Conservation (phyloP, 1,284 basidiomycete species). For the Inonotus obliquus region DNA sequence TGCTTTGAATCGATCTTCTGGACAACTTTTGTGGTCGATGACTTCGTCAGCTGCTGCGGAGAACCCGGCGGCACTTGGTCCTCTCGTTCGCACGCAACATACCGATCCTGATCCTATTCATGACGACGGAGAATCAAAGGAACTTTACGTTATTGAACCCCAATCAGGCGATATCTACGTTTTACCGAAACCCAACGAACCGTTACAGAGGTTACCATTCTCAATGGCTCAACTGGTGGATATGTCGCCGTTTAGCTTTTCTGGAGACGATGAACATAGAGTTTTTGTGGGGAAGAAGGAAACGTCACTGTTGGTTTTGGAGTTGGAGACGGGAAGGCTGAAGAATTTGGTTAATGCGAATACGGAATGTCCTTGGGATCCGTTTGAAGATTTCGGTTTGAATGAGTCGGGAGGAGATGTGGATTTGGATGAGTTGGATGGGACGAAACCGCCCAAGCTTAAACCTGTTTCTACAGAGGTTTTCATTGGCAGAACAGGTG, state of each 20-base stretch:
- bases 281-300: constrained; percentile 85
- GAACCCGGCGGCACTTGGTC: constrained; percentile 52
- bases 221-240: constrained; percentile 86
- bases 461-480: constrained; percentile 51
- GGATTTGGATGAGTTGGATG: constrained; percentile 67
- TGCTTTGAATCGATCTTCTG: constrained; percentile 78
- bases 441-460: constrained; percentile 37
- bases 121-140: constrained; percentile 54
- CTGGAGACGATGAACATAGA: constrained; percentile 57
- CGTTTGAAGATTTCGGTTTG: constrained; percentile 48
- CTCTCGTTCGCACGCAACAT: constrained; percentile 69
- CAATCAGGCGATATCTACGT: constrained; percentile 88
- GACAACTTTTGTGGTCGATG: constrained; percentile 79
- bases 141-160: constrained; percentile 88
- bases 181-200: constrained; percentile 56
- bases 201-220: constrained; percentile 78
- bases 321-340: constrained; percentile 78
- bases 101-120: constrained; percentile 49
- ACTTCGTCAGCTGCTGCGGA: constrained; percentile 44
- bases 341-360: constrained; percentile 62
- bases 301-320: constrained; percentile 74
- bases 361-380: constrained; percentile 73
- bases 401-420: constrained; percentile 39
- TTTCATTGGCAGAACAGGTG: constrained; percentile 79
- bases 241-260: constrained; percentile 78